phyloP scores from a whole-genome alignment of 73 alveolate genomes.

The Paramecium octaurelia region DNA sequence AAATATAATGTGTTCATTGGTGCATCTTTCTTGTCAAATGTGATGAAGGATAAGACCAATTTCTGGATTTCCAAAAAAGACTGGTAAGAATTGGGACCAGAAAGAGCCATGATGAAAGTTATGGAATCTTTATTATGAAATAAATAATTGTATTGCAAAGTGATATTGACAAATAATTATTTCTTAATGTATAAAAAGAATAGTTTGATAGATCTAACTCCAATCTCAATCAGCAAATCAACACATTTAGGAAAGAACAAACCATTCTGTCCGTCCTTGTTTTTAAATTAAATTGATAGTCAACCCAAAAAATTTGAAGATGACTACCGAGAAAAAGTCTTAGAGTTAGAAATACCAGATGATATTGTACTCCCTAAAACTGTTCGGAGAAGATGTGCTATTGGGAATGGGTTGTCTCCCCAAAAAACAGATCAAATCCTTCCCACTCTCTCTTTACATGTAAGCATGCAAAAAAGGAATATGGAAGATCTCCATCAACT shows the following conservation, averaged over 20 bases:
- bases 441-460: neutral
- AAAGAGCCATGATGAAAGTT: conserved; percentile 65
- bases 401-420: neutral
- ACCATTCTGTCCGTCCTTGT: neutral
- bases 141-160: neutral
- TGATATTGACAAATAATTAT: neutral
- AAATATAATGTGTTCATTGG: conserved; percentile 88
- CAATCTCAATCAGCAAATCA: neutral
- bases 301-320: neutral
- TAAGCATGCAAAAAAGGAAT: neutral
- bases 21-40: conserved; percentile 77
- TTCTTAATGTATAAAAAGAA: neutral
- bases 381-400: neutral
- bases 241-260: neutral
- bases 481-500: neutral
- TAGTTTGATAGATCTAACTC: neutral
- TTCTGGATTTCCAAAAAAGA: conserved; percentile 77
- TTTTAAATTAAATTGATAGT: neutral
- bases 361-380: neutral
- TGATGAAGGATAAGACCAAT: conserved; percentile 48
- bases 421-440: neutral
- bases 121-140: conserved; percentile 30
- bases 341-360: neutral
- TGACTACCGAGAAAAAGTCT: neutral
- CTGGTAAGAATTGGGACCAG: conserved; percentile 76